Percentiles rank a stretch among this genome's conserved stretches.
These are phyloP conservation scores for Podospora australis DNA, from an alignment of 495 filamentous ascomycete species.

Conservation along the genomic window DNA sequence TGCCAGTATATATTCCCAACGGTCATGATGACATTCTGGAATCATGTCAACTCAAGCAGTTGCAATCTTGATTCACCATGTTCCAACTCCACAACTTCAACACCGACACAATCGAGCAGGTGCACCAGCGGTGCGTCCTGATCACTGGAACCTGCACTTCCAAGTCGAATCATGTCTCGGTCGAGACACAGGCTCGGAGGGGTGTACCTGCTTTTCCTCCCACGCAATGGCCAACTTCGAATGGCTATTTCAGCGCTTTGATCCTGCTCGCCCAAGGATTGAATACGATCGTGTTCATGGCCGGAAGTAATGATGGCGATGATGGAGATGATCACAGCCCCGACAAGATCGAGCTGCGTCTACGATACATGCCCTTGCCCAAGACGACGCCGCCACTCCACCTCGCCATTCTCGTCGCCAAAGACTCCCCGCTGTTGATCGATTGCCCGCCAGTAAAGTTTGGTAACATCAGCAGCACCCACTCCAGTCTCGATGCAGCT, in stretches of 20 bases:
- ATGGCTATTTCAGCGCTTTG: constrained; percentile 70
- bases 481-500: constrained; percentile 36
- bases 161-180: not conserved
- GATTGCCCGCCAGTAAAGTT: constrained; percentile 34
- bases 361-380: constrained; percentile 13
- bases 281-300: constrained; percentile 46
- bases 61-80: too few relatives aligned
- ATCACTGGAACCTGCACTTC: constrained; percentile 6
- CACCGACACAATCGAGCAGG: not conserved
- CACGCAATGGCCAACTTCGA: constrained; percentile 59
- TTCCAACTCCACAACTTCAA: constrained; percentile 10
- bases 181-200: constrained; percentile 2
- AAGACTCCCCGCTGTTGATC: constrained; percentile 38
- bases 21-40: too few relatives aligned
- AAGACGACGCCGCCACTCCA: constrained; percentile 44
- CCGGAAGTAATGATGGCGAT: not conserved
- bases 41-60: too few relatives aligned
- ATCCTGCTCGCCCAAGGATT: constrained; percentile 65
- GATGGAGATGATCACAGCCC: not conserved
- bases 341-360: not conserved
- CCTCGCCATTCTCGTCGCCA: constrained; percentile 42
- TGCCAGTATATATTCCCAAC: too few relatives aligned
- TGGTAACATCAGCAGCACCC: constrained; percentile 28
- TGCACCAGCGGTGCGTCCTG: constrained; percentile 16
- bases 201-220: constrained; percentile 13